These are phyloP conservation scores for Melocanna baccifera DNA, from an alignment of 176 grass and related monocot genomes.

Conservation along the genomic window DNA sequence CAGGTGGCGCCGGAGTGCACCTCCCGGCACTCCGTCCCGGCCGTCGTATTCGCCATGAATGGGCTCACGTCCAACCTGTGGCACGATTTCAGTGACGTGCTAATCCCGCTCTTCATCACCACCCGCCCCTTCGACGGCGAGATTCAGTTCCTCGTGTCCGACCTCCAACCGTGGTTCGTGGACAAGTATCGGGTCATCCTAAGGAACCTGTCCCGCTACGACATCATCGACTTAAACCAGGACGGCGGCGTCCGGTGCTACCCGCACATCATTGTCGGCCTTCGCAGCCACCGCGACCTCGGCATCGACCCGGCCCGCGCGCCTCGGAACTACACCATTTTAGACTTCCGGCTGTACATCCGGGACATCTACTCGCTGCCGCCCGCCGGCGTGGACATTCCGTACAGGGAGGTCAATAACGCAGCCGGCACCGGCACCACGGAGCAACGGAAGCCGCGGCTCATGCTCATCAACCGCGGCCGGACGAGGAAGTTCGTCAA, in stretches of 20 bases:
- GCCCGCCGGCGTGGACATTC: constrained; percentile 18
- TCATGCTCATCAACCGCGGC: constrained; percentile 52
- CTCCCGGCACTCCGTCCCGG: constrained; percentile 35
- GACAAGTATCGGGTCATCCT: constrained; percentile 60
- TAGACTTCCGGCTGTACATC: constrained; percentile 59
- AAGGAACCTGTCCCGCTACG: constrained; percentile 43
- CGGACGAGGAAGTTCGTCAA: constrained; percentile 61
- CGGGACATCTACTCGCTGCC: constrained; percentile 49
- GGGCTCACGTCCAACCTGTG: constrained; percentile 66
- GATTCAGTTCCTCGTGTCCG: constrained; percentile 65
- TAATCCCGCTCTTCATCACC: constrained; percentile 63
- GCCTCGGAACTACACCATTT: constrained; percentile 46
- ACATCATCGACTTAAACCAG: constrained; percentile 51
- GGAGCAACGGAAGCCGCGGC: constrained; percentile 33
- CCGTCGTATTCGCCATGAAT: constrained; percentile 64
- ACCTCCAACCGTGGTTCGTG: constrained; percentile 54
- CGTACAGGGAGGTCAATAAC: constrained; percentile 30
- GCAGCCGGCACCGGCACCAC: background rate
- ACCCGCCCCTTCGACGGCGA: constrained; percentile 48
- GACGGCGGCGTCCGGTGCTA: constrained; percentile 57
- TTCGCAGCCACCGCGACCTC: constrained; percentile 65
- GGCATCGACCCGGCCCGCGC: constrained; percentile 52
- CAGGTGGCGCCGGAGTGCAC: constrained; percentile 47
- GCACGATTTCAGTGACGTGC: constrained; percentile 75
- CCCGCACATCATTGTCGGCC: constrained; percentile 50